phyloP scores from a whole-genome alignment of 768 basidiomycete genomes.

The Suillus sp. region DNA sequence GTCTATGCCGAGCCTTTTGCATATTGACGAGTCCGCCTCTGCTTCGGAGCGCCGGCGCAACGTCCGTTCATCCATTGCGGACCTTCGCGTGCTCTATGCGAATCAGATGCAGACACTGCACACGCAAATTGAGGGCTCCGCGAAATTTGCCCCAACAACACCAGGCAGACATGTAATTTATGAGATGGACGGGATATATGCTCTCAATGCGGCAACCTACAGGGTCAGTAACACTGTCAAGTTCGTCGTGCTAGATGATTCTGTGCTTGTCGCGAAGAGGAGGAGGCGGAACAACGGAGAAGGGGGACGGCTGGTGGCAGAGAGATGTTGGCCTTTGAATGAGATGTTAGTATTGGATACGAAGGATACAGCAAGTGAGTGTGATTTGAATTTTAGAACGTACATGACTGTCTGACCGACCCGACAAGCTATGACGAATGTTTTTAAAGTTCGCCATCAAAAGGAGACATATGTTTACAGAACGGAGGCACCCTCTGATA shows the following conservation, averaged over 20 bases:
- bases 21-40: constrained; percentile 81
- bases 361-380: constrained; percentile 88
- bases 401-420: constrained; percentile 11
- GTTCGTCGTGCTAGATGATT: constrained; percentile 90
- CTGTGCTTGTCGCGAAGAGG: constrained; percentile 83
- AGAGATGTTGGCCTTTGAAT: constrained; percentile 88
- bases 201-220: constrained; percentile 94
- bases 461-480: constrained; percentile 96
- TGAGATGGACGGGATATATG: constrained; percentile 80
- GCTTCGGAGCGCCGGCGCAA: constrained; percentile 62
- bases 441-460: constrained; percentile 91
- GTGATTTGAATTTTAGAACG: neutral
- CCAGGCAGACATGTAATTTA: constrained; percentile 90
- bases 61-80: constrained; percentile 90
- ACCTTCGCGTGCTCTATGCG: constrained; percentile 91
- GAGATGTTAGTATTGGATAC: constrained; percentile 96
- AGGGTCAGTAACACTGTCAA: constrained; percentile 85
- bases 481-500: constrained; percentile 78
- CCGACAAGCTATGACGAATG: constrained; percentile 78
- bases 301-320: constrained; percentile 82
- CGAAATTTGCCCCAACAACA: constrained; percentile 90
- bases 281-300: constrained; percentile 62
- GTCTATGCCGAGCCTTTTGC: constrained; percentile 89
- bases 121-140: constrained; percentile 88
- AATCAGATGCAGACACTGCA: constrained; percentile 93